A percentile compares a stretch with the other conserved stretches of the same genome.
Conservation (phyloP, 2,329 filamentous ascomycete species). For the Aspergillus bombycis region DNA sequence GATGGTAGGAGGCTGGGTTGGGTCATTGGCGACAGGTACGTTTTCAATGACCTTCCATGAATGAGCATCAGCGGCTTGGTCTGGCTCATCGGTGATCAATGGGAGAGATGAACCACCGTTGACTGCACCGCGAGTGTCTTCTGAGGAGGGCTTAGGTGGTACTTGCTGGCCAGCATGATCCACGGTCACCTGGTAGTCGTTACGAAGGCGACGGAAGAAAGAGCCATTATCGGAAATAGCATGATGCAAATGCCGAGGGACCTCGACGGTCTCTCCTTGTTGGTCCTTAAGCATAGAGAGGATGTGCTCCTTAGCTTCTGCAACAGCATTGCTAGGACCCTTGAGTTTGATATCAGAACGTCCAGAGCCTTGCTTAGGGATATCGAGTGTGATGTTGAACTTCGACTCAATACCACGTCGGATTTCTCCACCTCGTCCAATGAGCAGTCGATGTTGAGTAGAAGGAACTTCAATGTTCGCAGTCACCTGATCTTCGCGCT, state of each 20-base stretch:
- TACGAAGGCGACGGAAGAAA: slow-evolving; percentile 88
- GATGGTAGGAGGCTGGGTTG: slow-evolving; percentile 45
- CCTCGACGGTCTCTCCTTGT: slow-evolving; percentile 81
- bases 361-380: slow-evolving; percentile 84
- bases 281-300: slow-evolving; percentile 75
- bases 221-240: slow-evolving; percentile 79
- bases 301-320: slow-evolving; percentile 86
- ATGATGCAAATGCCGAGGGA: slow-evolving; percentile 84
- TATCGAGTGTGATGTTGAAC: slow-evolving; percentile 84
- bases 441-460: slow-evolving; percentile 87
- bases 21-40: slow-evolving; percentile 27
- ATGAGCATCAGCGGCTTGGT: slow-evolving; percentile 66
- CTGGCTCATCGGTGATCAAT: slow-evolving; percentile 87
- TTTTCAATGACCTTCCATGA: slow-evolving; percentile 80
- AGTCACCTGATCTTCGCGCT: slow-evolving; percentile 80
- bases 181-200: slow-evolving; percentile 84
- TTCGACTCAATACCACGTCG: slow-evolving; percentile 83
- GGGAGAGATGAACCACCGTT: slow-evolving; percentile 68
- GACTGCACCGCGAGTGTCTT: slow-evolving; percentile 54
- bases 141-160: slow-evolving; percentile 67
- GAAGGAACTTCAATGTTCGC: slow-evolving; percentile 79
- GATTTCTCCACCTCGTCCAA: slow-evolving; percentile 87
- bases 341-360: slow-evolving; percentile 84
- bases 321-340: slow-evolving; percentile 76
- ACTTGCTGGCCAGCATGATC: slow-evolving; percentile 83